Evolutionary conservation across 2,329 filamentous ascomycete species (phyloP), one percentile per base, ranked within the genome.

Genomic region (Gliomastix tumulicola): DNA sequence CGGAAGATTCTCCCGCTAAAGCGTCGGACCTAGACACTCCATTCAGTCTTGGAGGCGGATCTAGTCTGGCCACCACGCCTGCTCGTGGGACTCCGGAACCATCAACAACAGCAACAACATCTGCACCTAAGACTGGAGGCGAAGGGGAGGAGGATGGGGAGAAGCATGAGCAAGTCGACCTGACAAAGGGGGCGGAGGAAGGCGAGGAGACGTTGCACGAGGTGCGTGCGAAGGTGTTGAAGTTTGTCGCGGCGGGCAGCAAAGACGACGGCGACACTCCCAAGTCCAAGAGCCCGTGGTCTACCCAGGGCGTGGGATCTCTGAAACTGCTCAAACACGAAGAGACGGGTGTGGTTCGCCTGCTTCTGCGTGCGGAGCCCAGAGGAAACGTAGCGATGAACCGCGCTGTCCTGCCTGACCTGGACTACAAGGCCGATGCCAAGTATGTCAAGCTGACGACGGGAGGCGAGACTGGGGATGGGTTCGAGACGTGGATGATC

Each of bases 361-460:
- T 92, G 32, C 62, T 94, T 16, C 62, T 89, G 43, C 78, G 87
- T 34, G 76, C 77, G n/a, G 83, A 88, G 44, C 84, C 85, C 1
- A 74, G 79, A 43, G 87, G 87, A 13, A 75, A 82, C 27, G 67
- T 90, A 32, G 73, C 83, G 4, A 63, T 94, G 49, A 94, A 94
- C 61, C 76, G 81, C 47, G 59, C 68, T 16, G 57, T 89, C 34
- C 59, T 86, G 22, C 63, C 76, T 3, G 64, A 70, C n/a, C 60
- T 79, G 36, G 66, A 67, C 6, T 89, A 88, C 63, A 74, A 74
- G 49, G 63, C 69, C 7, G 68, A 71, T 20, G 65, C 66, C 10
- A 84, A 81, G 58, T 79, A 74, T 41, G 63, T 83, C 40, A 78
- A 74, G 52, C 47, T 82, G 39, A 66, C 67, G 10, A 69, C 74